These are phyloP conservation scores for Neofusicoccum kwambonambiense DNA, from an alignment of 2,329 filamentous ascomycete species.

Conservation along the genomic window DNA sequence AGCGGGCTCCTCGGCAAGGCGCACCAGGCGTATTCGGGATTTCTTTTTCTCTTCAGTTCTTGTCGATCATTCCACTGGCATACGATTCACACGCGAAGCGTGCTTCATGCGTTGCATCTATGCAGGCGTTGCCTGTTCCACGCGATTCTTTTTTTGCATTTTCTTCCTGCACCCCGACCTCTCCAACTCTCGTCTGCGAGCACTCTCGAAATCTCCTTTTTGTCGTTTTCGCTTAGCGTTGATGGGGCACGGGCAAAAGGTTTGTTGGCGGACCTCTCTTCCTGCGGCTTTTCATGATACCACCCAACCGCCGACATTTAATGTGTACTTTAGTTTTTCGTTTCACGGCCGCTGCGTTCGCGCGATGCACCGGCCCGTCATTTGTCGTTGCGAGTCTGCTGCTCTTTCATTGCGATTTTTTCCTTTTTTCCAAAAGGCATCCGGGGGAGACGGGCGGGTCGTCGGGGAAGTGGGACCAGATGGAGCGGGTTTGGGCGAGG, in stretches of 20 bases:
- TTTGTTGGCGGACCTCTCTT: constrained; percentile 11
- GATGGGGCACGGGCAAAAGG: constrained; percentile 5
- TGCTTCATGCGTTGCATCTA: constrained; percentile 9
- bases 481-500: neutral
- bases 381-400: constrained; percentile 4
- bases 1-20: constrained; percentile 14
- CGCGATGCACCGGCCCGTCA: neutral
- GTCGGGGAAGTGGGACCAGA: neutral
- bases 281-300: constrained; percentile 14
- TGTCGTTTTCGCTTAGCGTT: constrained; percentile 18
- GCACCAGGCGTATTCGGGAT: constrained; percentile 8
- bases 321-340: constrained; percentile 17
- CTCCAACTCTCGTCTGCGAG: constrained; percentile 4
- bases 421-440: neutral
- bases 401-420: neutral
- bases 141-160: neutral
- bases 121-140: constrained; percentile 10
- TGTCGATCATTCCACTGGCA: constrained; percentile 15
- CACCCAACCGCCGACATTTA: constrained; percentile 17
- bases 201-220: constrained; percentile 6
- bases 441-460: neutral
- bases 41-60: neutral
- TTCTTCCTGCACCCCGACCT: constrained; percentile 9
- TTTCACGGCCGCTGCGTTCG: neutral
- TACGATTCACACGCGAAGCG: constrained; percentile 10